phyloP scores from a whole-genome alignment of 768 basidiomycete species.

The Tylopilus rubrobrunneus region DNA sequence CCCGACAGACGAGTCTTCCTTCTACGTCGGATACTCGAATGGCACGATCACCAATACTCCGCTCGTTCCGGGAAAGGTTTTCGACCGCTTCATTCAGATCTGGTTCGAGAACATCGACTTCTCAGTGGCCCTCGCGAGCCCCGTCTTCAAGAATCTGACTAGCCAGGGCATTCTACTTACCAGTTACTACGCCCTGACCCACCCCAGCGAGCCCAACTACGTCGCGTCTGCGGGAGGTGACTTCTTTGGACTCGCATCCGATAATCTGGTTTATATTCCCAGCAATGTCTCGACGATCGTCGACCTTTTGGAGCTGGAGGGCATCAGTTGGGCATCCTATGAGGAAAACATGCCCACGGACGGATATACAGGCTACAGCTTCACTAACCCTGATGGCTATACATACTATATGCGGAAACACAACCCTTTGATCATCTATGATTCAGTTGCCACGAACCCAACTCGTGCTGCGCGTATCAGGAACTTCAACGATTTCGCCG shows the following conservation, averaged over 20 bases:
- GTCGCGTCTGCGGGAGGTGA: neutral
- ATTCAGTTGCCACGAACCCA: neutral
- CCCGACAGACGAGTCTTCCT: slow-evolving; percentile 27
- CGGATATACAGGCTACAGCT: neutral
- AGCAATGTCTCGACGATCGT: neutral
- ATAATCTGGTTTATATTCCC: neutral
- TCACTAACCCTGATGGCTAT: neutral
- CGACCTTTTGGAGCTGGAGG: neutral
- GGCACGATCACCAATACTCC: neutral
- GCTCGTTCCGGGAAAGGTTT: neutral
- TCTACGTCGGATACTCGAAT: slow-evolving; percentile 28
- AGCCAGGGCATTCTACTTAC: neutral
- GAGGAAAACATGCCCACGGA: neutral
- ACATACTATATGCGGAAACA: neutral
- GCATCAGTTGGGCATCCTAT: neutral
- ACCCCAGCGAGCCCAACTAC: neutral
- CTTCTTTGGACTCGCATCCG: neutral
- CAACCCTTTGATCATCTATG: neutral
- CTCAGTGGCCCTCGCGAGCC: neutral
- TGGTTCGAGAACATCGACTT: neutral
- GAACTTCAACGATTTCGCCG: neutral
- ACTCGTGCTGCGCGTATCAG: neutral
- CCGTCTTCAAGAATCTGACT: neutral
- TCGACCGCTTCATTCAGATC: neutral
- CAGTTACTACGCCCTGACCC: neutral